A percentile compares a stretch with the other conserved stretches of the same genome.
These are phyloP conservation scores for Anthostomella pinea DNA, from an alignment of 2,329 filamentous ascomycete species.

Conservation along the genomic window DNA sequence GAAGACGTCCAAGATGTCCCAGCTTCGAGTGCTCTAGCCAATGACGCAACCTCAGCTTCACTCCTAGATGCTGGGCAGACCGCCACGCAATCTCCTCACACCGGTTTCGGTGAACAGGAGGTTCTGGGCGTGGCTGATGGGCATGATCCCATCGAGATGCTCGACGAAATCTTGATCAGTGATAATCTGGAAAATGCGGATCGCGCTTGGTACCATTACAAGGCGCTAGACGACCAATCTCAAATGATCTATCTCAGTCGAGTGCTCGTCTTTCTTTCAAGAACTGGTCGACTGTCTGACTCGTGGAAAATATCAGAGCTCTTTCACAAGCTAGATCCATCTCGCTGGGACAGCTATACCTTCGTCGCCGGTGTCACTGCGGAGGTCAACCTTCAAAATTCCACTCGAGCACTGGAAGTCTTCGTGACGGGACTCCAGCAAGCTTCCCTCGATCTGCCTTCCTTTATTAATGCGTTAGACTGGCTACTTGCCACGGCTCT, in stretches of 20 bases:
- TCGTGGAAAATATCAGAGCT: constrained; percentile 44
- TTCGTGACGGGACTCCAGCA: constrained; percentile 38
- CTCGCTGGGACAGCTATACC: constrained; percentile 39
- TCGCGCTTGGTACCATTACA: constrained; percentile 44
- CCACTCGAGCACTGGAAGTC: constrained; percentile 36
- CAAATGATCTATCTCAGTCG: constrained; percentile 29
- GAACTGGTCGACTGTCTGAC: constrained; percentile 42
- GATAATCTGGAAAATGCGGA: constrained; percentile 27
- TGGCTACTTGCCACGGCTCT: constrained; percentile 42
- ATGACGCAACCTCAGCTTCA: not conserved
- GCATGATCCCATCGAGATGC: constrained; percentile 10
- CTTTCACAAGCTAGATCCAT: constrained; percentile 37
- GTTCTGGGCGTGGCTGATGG: not conserved
- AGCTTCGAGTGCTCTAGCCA: not conserved
- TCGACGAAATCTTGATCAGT: constrained; percentile 19
- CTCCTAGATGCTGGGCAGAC: not conserved
- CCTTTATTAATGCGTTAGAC: constrained; percentile 41
- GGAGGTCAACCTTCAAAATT: constrained; percentile 39
- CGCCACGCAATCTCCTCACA: not conserved
- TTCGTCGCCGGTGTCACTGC: constrained; percentile 42
- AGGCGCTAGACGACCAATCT: constrained; percentile 31
- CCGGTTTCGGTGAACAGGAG: not conserved
- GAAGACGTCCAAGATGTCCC: not conserved
- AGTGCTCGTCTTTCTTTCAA: constrained; percentile 42
- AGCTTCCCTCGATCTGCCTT: constrained; percentile 18